A percentile compares a stretch with the other conserved stretches of the same genome.
Conservation (phyloP, 257 asterid species). For the Dorcoceras hygrometricum region DNA sequence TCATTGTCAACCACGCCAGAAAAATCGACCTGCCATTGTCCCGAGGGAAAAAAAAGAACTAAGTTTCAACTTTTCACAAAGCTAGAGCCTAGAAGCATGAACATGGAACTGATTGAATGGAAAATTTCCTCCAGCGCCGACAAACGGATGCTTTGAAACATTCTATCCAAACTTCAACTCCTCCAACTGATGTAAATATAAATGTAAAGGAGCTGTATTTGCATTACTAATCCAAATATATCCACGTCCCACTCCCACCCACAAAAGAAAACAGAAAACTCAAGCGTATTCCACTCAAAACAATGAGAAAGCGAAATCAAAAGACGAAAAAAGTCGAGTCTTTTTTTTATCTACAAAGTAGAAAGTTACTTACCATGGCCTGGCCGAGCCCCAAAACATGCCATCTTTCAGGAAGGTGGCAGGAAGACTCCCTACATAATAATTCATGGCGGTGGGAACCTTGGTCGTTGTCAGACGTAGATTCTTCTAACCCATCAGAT, state of each 20-base stretch:
- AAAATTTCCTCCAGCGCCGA: neutral
- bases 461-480: constrained; percentile 51
- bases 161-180: too few species aligned
- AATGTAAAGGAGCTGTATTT: constrained; percentile 4
- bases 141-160: neutral
- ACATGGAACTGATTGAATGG: neutral
- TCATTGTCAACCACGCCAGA: constrained; percentile 87
- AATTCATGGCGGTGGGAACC: constrained; percentile 15
- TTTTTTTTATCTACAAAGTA: neutral
- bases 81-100: neutral
- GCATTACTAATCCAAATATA: neutral
- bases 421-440: constrained; percentile 24
- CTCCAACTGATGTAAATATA: neutral
- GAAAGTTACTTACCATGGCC: constrained; percentile 67
- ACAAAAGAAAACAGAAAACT: neutral
- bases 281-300: neutral
- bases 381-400: constrained; percentile 96
- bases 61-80: neutral
- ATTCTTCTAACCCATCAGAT: constrained; percentile 35
- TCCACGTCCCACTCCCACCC: neutral
- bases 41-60: constrained; percentile 4
- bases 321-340: neutral
- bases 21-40: constrained; percentile 72
- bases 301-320: neutral
- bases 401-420: constrained; percentile 61